Conservation (phyloP, 345 rosid genomes). For the Excoecaria agallocha region DNA sequence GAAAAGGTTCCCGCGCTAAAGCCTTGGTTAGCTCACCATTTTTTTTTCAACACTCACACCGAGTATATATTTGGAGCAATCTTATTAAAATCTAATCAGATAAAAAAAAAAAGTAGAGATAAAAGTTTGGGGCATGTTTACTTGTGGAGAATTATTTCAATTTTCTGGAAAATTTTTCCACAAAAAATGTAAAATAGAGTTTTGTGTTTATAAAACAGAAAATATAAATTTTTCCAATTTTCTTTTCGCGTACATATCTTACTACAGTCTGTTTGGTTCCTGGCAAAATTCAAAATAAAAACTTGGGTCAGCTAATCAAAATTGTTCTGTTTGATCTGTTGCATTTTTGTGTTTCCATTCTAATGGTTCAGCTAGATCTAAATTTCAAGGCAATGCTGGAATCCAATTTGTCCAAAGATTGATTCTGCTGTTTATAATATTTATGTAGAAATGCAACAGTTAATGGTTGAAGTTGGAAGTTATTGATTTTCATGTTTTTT, state of each 20-base stretch:
- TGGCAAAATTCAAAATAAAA: conserved; percentile 8
- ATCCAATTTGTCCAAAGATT: conserved; percentile 7
- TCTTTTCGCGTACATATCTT: neutral
- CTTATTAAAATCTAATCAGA: too few species aligned
- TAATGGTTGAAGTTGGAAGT: neutral
- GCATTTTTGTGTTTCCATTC: neutral
- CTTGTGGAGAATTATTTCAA: too few species aligned
- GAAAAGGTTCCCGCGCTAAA: too few species aligned
- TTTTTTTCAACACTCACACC: too few species aligned
- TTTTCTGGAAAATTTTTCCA: too few species aligned
- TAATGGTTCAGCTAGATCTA: conserved; percentile 35
- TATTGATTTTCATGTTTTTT: neutral
- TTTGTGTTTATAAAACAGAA: too few species aligned
- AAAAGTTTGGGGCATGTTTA: too few species aligned
- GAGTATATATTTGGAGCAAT: too few species aligned
- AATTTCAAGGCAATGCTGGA: conserved; percentile 8
- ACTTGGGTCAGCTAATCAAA: neutral
- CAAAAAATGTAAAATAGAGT: too few species aligned
- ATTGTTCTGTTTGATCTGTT: conserved; percentile 12
- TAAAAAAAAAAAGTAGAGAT: too few species aligned
- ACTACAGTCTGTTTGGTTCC: conserved; percentile 2
- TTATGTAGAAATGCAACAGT: neutral
- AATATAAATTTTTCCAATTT: neutral
- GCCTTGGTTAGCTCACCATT: too few species aligned
- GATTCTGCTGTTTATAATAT: neutral